A percentile compares a stretch with the other conserved stretches of the same genome.
phyloP scores from a whole-genome alignment of 306 rosid species.

The Vigna angularis region DNA sequence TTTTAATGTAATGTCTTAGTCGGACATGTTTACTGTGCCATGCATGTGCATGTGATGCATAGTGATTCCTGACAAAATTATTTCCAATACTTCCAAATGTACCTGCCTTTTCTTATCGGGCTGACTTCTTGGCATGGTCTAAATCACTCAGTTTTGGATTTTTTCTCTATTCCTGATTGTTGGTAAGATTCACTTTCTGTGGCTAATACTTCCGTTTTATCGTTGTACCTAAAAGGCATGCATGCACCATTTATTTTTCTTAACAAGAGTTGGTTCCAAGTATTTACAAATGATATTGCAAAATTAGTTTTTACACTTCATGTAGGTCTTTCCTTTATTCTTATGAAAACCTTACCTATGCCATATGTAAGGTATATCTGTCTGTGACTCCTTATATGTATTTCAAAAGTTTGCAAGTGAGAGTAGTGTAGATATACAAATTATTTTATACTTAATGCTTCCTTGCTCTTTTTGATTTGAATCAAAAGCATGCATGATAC shows the following conservation, averaged over 20 bases:
- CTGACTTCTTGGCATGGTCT: constrained; percentile 34
- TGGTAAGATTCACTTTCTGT: constrained; percentile 38
- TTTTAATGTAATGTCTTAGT: constrained; percentile 34
- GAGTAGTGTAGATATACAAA: neutral
- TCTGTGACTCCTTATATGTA: no score
- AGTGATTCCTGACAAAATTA: constrained; percentile 27
- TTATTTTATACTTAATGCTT: neutral
- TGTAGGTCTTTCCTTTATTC: neutral
- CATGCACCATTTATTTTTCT: constrained; percentile 22
- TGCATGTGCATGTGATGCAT: constrained; percentile 44
- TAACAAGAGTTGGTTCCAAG: neutral
- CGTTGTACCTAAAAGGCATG: constrained; percentile 25
- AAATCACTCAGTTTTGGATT: constrained; percentile 33
- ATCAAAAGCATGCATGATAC: neutral
- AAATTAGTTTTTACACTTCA: neutral
- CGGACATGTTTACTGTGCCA: neutral
- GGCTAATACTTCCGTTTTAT: constrained; percentile 39
- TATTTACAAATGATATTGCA: neutral
- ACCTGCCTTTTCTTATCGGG: constrained; percentile 13
- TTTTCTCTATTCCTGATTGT: constrained; percentile 6
- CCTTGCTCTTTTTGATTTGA: constrained; percentile 3
- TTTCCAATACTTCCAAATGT: constrained; percentile 43
- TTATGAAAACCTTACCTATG: neutral
- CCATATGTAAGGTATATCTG: no score
- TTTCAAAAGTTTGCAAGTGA: no score